Base-by-base conservation (phyloP, 2,329 filamentous ascomycete genomes). In the Rhinocladiella similis region DNA sequence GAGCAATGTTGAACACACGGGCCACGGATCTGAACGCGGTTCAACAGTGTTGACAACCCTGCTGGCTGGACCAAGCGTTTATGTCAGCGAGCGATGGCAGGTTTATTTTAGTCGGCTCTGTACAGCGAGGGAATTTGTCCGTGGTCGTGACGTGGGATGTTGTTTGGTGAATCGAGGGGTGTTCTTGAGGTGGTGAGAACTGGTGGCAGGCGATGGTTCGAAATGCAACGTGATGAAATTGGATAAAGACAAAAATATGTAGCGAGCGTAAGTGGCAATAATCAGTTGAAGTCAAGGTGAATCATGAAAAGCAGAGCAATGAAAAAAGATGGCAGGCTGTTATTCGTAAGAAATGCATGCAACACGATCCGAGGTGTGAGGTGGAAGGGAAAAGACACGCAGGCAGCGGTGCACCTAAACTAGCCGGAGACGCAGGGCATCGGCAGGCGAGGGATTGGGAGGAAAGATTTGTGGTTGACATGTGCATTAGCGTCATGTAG, bases 21-120 rank as follows among this genome's bases (percentile, higher is more conserved):
- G 22, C 50, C 25, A 35, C 22, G 20, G 20, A 20, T 43, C 22
- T 35, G 22, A 36, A 46, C 29, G 25, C 42, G 38, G 20, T 45
- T 12, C 29, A 12, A 33, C 29, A 12, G 29, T 33, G 29, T 33
- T 53, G 49, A 49, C 49, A 35, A 13, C 16, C n/a, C 41, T 57
- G 29, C 29, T 33, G 45, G 54, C 45, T 52, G 49, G 49, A 49
- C 54, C 47, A 36, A 53, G 43, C 38, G 54, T 57, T 33, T 33
- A 38, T 53, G 49, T 57, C 54, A 57, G 45, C 42, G n/a, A 42
- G 54, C 25, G 36, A 47, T 14, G n/a, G 25, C 19, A 43, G 39
- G 38, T 45, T 41, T 53, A 36, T 46, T 43, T 51, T 45, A 42
- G 27, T 33, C 29, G 29, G 10, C 29, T 33, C 29, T 9, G 35